Base-by-base conservation (phyloP, 2,329 filamentous ascomycete genomes). In the Hypoxylon sp. region DNA sequence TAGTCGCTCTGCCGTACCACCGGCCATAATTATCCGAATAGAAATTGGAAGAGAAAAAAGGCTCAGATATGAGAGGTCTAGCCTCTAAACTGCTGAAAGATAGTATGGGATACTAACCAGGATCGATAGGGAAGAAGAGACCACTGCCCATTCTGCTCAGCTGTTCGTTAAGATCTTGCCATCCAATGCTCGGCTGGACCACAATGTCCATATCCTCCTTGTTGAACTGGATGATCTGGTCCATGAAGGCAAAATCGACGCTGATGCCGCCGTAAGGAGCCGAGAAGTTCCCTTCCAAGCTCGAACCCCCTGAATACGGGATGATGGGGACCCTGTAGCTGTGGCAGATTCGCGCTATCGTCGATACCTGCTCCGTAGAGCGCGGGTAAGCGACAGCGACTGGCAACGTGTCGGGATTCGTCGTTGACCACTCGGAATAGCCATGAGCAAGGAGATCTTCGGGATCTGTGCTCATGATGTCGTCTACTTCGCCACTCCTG, bases 141-240 rank as follows among this genome's bases (percentile, higher is more conserved):
- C 91, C 91, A 3, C 85, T 88, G 33, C 84, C 81, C 74, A 89
- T 85, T 69, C 90, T 86, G 45, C 86, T 81, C 41, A 88, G 72
- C 67, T 85, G 77, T 63, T 89, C 86, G 68, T 97, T 97, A 55
- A 97, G 77, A 48, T 90, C 86, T 83, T 96, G 92, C 92, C 92
- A 97, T n/a, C 89, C 88, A 8, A 97, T 88, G 5, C 90, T 90
- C 2, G 93, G 93, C 73, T 97, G 93, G 2, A 97, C 92, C 3
- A 96, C 90, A 46, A 97, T 82, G 67, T 97, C 93, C 90, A 97
- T 92, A 72, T 97, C 93, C 3, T 91, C 88, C 65, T 90, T 88
- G 72, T 96, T 89, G 54, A 97, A 81, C 50, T 87, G 81, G 24
- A 97, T 67, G 21, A 97, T 89, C 68, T 87, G 80, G 72, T 96